Base-by-base conservation (phyloP, 2,329 filamentous ascomycete genomes). In the Ambrosiella cleistominuta region DNA sequence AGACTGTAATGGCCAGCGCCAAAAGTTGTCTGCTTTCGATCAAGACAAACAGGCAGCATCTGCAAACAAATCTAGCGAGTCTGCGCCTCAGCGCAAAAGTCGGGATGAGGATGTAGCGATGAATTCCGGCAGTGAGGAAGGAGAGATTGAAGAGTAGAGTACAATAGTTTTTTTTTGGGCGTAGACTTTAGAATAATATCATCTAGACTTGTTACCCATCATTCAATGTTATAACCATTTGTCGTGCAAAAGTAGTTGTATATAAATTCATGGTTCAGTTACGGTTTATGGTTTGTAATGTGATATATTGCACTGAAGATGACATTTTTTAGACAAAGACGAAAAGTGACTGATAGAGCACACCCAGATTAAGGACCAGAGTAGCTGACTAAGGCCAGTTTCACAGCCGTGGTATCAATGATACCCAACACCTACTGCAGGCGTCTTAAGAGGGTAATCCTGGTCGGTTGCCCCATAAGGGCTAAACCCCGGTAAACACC, bases 41-140 rank as follows among this genome's bases (percentile, higher is more conserved):
- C 27, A 27, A 3, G 27, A 27, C 27, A 27, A 27, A 27, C 44
- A 19, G 19, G 39, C 45, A n/a, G 27, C 57, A 39, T 13, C 56
- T 11, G 19, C 47, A 39, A 17, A 35, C 42, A 8, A 40, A 13
- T 13, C 51, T 57, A 27, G 27, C 27, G 27, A 27, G 27, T 5
- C 27, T 27, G 27, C 27, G 27, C 27, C 27, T 27, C 27, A 27
- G 27, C 27, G 63, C 12, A 54, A 57, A 15, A 53, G 27, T 19
- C 36, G 39, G 17, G 59, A 61, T 36, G 53, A 61, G 6, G 59
- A 61, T 47, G 56, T 61, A 27, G 56, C 51, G 19, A 61, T 89
- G 58, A 83, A 86, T 66, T 91, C 86, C 60, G 93, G 93, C 57
- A 96, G 90, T 66, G 93, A 98, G 72, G 93, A 98, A 71, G 93